phyloP scores from a whole-genome alignment of 306 rosid species.

The Quercus suber region DNA sequence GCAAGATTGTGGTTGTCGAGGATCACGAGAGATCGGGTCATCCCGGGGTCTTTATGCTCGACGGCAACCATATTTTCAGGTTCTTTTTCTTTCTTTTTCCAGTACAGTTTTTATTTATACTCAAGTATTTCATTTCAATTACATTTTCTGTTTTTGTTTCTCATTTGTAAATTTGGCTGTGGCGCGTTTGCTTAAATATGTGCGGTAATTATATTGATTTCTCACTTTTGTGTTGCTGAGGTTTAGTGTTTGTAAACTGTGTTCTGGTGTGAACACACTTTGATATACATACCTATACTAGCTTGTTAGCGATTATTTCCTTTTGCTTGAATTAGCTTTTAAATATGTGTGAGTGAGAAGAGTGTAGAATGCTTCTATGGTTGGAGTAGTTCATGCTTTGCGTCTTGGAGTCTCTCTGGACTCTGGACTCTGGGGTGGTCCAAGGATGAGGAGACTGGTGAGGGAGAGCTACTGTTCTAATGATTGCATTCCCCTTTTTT shows the following conservation, averaged over 20 bases:
- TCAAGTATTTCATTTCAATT: background rate
- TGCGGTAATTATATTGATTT: too few relatives aligned
- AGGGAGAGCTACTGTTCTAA: background rate
- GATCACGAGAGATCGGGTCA: conserved; percentile 20
- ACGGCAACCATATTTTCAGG: conserved; percentile 69
- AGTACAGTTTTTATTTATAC: background rate
- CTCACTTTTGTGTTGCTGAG: too few relatives aligned
- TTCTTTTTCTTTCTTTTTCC: conserved; percentile 7
- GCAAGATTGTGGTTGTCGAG: conserved; percentile 65
- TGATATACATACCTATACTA: too few relatives aligned
- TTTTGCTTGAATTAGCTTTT: background rate
- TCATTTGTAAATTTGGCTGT: too few relatives aligned
- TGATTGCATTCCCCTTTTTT: background rate
- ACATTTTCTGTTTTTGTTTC: background rate
- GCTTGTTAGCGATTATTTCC: too few relatives aligned
- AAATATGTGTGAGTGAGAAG: background rate
- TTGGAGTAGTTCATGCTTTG: background rate
- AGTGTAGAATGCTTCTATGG: background rate
- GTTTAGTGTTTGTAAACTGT: too few relatives aligned
- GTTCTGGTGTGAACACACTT: too few relatives aligned
- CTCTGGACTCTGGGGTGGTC: background rate
- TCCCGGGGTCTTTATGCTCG: conserved; percentile 76
- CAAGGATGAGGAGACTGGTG: background rate
- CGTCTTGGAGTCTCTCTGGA: too few relatives aligned
- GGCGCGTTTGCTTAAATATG: too few relatives aligned